phyloP scores from a whole-genome alignment of 2,329 filamentous ascomycete genomes.

The Alternaria sp. region DNA sequence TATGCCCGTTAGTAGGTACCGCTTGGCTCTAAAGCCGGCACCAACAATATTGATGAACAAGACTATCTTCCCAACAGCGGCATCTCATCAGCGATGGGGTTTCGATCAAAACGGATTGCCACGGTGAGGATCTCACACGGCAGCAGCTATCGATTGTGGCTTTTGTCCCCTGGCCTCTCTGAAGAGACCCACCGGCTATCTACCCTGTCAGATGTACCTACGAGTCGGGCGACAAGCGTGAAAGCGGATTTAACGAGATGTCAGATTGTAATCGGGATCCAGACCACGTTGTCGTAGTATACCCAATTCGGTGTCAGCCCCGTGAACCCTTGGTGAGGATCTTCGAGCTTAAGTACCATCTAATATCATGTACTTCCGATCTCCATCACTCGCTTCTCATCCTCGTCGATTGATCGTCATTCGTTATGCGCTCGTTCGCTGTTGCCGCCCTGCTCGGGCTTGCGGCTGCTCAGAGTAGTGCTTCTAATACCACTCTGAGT shows the following conservation, averaged over 20 bases:
- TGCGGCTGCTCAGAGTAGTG: slow-evolving; percentile 20
- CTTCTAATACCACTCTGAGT: slow-evolving; percentile 8
- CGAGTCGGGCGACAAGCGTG: background rate
- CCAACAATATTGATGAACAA: background rate
- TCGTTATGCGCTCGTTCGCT: slow-evolving; percentile 19
- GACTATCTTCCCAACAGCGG: background rate
- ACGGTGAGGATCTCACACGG: background rate
- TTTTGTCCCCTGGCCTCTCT: background rate
- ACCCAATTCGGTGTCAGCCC: slow-evolving; percentile 7
- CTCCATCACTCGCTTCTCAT: background rate
- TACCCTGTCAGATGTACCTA: background rate
- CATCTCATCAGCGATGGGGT: background rate
- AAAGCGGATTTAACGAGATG: background rate
- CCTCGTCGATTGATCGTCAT: slow-evolving; percentile 4
- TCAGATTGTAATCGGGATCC: background rate
- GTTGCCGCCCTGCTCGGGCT: slow-evolving; percentile 18
- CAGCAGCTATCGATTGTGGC: background rate
- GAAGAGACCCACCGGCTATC: background rate
- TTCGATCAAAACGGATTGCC: background rate
- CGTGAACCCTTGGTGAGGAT: slow-evolving; percentile 14
- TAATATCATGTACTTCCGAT: background rate
- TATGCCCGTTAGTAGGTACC: background rate
- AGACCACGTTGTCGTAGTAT: slow-evolving; percentile 2
- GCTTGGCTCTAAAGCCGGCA: background rate
- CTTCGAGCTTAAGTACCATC: slow-evolving; percentile 4